Percentiles rank a stretch among this genome's conserved stretches.
phyloP scores from a whole-genome alignment of 2,329 filamentous ascomycete species.

The Apiospora marii region DNA sequence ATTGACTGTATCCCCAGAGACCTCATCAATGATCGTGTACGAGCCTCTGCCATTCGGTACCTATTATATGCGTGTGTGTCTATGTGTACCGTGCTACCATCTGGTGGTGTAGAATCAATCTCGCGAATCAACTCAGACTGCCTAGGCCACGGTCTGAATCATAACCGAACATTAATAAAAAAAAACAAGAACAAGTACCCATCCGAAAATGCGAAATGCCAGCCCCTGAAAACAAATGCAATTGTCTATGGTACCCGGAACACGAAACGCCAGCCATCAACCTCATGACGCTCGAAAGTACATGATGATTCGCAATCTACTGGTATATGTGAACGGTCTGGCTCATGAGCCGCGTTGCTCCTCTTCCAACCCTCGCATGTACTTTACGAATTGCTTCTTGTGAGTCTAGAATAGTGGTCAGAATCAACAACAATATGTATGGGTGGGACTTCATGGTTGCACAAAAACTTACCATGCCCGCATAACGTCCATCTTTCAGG shows the following conservation, averaged over 20 bases:
- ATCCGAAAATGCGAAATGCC: constrained; percentile 16
- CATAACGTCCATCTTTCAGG: constrained; percentile 81
- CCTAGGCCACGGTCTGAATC: neutral
- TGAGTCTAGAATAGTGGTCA: constrained; percentile 68
- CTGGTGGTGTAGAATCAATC: neutral
- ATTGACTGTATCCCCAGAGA: neutral
- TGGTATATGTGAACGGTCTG: neutral
- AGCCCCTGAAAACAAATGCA: constrained; percentile 2
- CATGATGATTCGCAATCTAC: neutral
- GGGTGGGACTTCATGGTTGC: constrained; percentile 28
- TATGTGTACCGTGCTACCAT: neutral
- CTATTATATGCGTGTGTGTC: neutral
- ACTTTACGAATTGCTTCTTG: constrained; percentile 97
- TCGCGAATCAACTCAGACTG: neutral
- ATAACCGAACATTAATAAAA: neutral
- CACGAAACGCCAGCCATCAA: neutral
- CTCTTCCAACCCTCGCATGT: constrained; percentile 84
- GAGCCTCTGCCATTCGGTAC: neutral
- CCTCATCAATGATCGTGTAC: neutral
- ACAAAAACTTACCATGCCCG: constrained; percentile 75
- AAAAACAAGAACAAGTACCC: neutral
- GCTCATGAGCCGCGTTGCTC: constrained; percentile 40
- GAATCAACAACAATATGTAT: neutral
- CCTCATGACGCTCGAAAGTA: neutral
- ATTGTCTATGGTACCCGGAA: neutral